Percentiles rank a stretch among this genome's conserved stretches.
These are phyloP conservation scores for Ustilago crameri DNA, from an alignment of 1,284 basidiomycete species.

Conservation along the genomic window DNA sequence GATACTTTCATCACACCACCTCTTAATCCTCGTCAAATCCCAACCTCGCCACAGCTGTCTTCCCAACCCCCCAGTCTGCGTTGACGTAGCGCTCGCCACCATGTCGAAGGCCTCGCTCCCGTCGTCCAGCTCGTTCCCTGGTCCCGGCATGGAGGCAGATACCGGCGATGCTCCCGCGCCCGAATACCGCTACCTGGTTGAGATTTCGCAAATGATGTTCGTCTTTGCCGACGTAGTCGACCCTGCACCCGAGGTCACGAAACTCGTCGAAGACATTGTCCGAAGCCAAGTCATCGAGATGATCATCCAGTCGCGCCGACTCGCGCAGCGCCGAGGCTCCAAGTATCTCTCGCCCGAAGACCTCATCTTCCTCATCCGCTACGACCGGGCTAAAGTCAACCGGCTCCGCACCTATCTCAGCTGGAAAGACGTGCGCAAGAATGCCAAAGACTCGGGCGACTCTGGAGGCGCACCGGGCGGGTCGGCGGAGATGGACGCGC, in stretches of 20 bases:
- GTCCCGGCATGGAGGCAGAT: slow-evolving; percentile 16
- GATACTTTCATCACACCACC: background rate
- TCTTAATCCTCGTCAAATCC: no score
- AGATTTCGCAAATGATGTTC: slow-evolving; percentile 93
- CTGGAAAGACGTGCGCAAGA: slow-evolving; percentile 97
- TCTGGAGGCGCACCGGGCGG: slow-evolving; percentile 74
- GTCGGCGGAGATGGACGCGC: slow-evolving; percentile 28
- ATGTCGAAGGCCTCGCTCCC: slow-evolving; percentile 29
- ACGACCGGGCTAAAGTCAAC: slow-evolving; percentile 94
- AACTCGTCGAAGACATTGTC: slow-evolving; percentile 95
- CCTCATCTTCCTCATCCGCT: slow-evolving; percentile 93
- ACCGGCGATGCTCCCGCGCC: slow-evolving; percentile 17
- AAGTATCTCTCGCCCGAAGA: slow-evolving; percentile 91
- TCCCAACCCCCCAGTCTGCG: no score
- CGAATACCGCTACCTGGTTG: slow-evolving; percentile 68
- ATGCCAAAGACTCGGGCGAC: slow-evolving; percentile 79
- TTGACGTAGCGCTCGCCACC: slow-evolving; percentile 1
- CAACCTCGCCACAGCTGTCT: no score
- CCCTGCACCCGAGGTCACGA: slow-evolving; percentile 85
- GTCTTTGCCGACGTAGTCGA: slow-evolving; percentile 96
- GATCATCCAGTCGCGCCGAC: slow-evolving; percentile 85
- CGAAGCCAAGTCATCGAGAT: slow-evolving; percentile 91
- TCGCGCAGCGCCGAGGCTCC: slow-evolving; percentile 83
- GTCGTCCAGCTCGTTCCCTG: slow-evolving; percentile 9
- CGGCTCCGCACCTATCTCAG: slow-evolving; percentile 91